phyloP scores from a whole-genome alignment of 768 basidiomycete species.

The Candolleomyces efflorescens region DNA sequence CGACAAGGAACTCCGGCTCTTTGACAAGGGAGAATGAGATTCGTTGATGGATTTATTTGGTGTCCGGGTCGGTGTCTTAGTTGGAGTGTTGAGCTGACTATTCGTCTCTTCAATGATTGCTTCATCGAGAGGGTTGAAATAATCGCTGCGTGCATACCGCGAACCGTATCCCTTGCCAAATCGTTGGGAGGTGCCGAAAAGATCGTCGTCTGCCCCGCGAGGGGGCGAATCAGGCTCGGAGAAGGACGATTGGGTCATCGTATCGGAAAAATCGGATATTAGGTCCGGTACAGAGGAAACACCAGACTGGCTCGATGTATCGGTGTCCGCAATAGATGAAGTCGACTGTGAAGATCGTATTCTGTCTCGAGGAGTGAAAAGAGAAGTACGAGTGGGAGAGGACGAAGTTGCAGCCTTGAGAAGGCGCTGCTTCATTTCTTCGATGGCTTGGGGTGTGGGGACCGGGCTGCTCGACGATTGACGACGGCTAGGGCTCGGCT shows the following conservation, averaged over 20 bases:
- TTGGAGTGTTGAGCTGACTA: slow-evolving; percentile 29
- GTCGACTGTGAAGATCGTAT: slow-evolving; percentile 14
- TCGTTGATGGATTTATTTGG: slow-evolving; percentile 22
- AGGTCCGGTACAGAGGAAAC: slow-evolving; percentile 56
- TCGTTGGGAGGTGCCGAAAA: slow-evolving; percentile 17
- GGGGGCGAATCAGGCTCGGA: slow-evolving; percentile 53
- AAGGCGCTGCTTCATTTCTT: slow-evolving; percentile 62
- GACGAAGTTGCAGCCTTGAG: slow-evolving; percentile 30
- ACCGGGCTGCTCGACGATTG: slow-evolving; percentile 25
- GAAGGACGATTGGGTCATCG: slow-evolving; percentile 47
- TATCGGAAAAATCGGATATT: slow-evolving; percentile 57
- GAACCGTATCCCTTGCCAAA: slow-evolving; percentile 15
- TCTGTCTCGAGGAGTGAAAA: slow-evolving; percentile 9
- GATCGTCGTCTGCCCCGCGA: slow-evolving; percentile 20
- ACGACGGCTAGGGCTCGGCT: slow-evolving; percentile 20
- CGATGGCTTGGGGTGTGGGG: slow-evolving; percentile 47
- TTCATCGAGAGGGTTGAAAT: slow-evolving; percentile 21
- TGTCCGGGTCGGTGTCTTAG: slow-evolving; percentile 23
- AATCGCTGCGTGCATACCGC: slow-evolving; percentile 21
- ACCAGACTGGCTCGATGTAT: slow-evolving; percentile 7
- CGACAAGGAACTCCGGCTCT: background rate
- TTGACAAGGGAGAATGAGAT: background rate
- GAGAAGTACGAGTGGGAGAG: slow-evolving; percentile 14
- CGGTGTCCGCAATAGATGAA: slow-evolving; percentile 6
- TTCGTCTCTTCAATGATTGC: slow-evolving; percentile 27